phyloP scores from a whole-genome alignment of 371 early-diverging fungal genomes.

The Mortierella sp. region DNA sequence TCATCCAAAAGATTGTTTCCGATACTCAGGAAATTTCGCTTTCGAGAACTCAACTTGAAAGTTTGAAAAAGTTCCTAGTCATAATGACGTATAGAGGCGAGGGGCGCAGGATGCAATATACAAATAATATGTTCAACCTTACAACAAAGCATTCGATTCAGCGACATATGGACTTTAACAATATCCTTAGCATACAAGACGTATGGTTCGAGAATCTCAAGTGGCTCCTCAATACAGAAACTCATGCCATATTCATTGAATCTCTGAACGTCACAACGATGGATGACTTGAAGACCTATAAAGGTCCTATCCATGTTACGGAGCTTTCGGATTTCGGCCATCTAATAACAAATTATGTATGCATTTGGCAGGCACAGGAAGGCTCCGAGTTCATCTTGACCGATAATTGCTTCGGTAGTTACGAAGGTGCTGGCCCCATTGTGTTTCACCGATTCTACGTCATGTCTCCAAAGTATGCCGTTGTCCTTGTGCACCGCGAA shows the following conservation, averaged over 20 bases:
- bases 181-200: constrained; percentile 16
- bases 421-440: neutral
- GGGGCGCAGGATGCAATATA: constrained; percentile 24
- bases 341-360: neutral
- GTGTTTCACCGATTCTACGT: constrained; percentile 12
- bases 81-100: constrained; percentile 24
- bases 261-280: too few relatives aligned
- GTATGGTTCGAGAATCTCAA: constrained; percentile 51
- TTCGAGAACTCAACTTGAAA: constrained; percentile 18
- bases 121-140: neutral
- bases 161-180: constrained; percentile 17
- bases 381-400: constrained; percentile 28
- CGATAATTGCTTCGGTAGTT: constrained; percentile 13
- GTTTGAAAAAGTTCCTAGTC: constrained; percentile 36
- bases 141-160: neutral
- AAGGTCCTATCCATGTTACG: constrained; percentile 12
- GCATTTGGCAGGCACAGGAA: constrained; percentile 29
- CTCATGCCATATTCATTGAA: too few relatives aligned
- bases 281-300: neutral
- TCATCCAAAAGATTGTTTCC: constrained; percentile 12
- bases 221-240: constrained; percentile 25
- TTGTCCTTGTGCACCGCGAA: constrained; percentile 29
- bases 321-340: constrained; percentile 12
- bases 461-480: constrained; percentile 29
- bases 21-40: constrained; percentile 7